phyloP scores from a whole-genome alignment of 192 early-diverging fungal genomes.

The Linnemannia elongata region DNA sequence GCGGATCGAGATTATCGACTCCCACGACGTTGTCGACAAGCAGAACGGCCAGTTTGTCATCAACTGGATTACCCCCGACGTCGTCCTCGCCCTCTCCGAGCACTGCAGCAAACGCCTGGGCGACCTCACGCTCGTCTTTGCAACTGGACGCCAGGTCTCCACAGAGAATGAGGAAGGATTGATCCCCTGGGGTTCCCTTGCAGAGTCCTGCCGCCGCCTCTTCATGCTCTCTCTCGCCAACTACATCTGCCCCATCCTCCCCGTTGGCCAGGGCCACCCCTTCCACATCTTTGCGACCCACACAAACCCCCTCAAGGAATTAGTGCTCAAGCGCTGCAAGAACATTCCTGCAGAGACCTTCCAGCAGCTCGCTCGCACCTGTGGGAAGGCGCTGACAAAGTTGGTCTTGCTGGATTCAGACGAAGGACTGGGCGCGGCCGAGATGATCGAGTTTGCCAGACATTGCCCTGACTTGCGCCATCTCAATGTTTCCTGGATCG shows the following conservation, averaged over 20 bases:
- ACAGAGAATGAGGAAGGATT: conserved; percentile 51
- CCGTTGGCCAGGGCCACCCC: conserved; percentile 32
- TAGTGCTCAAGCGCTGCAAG: conserved; percentile 53
- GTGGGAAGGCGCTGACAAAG: conserved; percentile 52
- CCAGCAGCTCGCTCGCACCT: conserved; percentile 40
- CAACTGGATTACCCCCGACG: conserved; percentile 58
- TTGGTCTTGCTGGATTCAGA: conserved; percentile 52
- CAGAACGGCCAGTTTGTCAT: conserved; percentile 57
- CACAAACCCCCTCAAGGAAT: conserved; percentile 47
- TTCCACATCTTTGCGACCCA: conserved; percentile 48
- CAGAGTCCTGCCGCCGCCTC: conserved; percentile 56
- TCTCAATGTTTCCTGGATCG: conserved; percentile 49
- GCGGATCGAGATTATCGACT: conserved; percentile 56
- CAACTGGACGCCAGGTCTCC: conserved; percentile 47
- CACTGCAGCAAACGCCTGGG: conserved; percentile 48
- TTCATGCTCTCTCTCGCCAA: conserved; percentile 53
- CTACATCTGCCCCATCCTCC: conserved; percentile 45
- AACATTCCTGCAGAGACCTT: conserved; percentile 52
- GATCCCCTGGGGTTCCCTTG: conserved; percentile 49
- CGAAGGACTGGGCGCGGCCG: conserved; percentile 33
- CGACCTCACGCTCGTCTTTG: conserved; percentile 50
- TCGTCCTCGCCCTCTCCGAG: conserved; percentile 53
- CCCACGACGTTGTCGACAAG: conserved; percentile 55
- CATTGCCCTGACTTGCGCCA: conserved; percentile 53
- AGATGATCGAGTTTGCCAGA: conserved; percentile 53